Conservation (phyloP, 805 yeast genomes). For the Starmerella vitae region DNA sequence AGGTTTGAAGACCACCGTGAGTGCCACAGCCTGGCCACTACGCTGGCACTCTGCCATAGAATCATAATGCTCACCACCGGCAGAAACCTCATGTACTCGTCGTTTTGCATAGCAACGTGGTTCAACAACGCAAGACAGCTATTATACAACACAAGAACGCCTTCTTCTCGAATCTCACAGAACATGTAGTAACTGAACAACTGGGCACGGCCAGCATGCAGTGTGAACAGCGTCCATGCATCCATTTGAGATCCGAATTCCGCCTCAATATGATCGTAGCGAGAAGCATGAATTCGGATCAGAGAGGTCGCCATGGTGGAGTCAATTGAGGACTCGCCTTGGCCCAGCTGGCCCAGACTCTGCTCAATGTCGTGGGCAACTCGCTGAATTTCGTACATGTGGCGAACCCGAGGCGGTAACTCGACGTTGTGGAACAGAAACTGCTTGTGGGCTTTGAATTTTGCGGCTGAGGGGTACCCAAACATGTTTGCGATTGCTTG, state of each 20-base stretch:
- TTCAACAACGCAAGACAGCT: constrained; percentile 59
- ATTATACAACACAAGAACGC: constrained; percentile 64
- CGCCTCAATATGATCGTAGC: constrained; percentile 64
- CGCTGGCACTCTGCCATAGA: constrained; percentile 85
- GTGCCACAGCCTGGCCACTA: constrained; percentile 64
- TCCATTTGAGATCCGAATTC: constrained; percentile 39
- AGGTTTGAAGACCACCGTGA: constrained; percentile 55
- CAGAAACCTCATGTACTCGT: constrained; percentile 53
- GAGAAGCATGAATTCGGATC: constrained; percentile 52
- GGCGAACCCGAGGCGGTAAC: constrained; percentile 49
- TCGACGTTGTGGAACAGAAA: constrained; percentile 25
- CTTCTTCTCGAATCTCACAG: constrained; percentile 33
- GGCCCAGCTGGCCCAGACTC: constrained; percentile 15
- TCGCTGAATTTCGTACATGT: constrained; percentile 69
- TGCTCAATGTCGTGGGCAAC: constrained; percentile 71
- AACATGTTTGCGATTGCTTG: constrained; percentile 83
- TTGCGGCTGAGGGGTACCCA: constrained; percentile 89
- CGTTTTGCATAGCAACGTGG: constrained; percentile 52
- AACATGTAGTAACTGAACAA: constrained; percentile 68
- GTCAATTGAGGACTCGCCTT: constrained; percentile 37
- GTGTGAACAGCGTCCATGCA: constrained; percentile 53
- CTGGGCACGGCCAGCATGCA: constrained; percentile 68
- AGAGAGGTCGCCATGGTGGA: constrained; percentile 62
- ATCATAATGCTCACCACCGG: constrained; percentile 66
- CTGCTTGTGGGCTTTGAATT: constrained; percentile 46